Conservation (phyloP, 768 basidiomycete genomes). For the Pleurotus tuber-regium region DNA sequence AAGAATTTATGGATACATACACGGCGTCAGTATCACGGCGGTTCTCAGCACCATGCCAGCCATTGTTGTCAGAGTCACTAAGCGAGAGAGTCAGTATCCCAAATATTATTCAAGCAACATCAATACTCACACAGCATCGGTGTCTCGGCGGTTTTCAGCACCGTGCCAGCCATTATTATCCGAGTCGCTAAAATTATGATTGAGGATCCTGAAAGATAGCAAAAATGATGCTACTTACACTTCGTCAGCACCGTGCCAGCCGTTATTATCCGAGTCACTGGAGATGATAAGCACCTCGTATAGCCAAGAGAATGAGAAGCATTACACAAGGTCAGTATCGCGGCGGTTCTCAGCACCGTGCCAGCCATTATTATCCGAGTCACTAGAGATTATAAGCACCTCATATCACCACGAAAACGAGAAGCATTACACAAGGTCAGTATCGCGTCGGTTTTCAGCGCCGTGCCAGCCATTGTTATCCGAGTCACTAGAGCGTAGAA, state of each 20-base stretch:
- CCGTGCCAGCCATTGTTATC: not conserved
- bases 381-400: no score
- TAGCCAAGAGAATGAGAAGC: no score
- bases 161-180: not conserved
- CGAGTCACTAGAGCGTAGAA: not conserved
- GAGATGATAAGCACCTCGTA: no score
- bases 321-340: no score
- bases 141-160: not conserved
- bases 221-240: no score
- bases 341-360: no score
- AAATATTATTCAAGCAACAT: no score
- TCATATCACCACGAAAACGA: no score
- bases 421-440: not conserved
- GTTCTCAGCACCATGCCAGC: not conserved
- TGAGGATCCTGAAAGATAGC: no score
- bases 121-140: not conserved
- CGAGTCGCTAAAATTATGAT: not conserved
- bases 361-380: no score
- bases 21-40: not conserved
- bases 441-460: not conserved
- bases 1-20: not conserved
- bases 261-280: not conserved
- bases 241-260: not conserved
- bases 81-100: not conserved
- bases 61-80: not conserved